Evolutionary conservation across 257 asterid species (phyloP).

Genomic region (Paraleonurus japonicus): DNA sequence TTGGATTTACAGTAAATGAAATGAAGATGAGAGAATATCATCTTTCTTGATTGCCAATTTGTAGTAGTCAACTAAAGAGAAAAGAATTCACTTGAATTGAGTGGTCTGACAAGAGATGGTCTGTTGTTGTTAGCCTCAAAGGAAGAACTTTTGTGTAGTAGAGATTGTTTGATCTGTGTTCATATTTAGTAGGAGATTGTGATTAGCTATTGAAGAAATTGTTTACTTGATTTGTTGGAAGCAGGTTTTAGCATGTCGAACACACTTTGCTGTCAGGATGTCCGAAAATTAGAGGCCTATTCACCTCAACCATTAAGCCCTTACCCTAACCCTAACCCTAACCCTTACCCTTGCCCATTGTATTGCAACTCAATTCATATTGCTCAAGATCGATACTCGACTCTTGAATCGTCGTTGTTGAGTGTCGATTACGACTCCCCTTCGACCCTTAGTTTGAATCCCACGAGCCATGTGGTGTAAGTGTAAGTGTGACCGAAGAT

Average conservation of each 20-base stretch:
- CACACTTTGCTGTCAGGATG: conserved; percentile 39
- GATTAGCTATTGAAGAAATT: no score
- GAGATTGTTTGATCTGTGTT: neutral
- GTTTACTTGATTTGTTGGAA: no score
- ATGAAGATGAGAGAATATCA: neutral
- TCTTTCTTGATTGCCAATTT: neutral
- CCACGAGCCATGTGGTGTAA: no score
- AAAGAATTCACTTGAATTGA: no score
- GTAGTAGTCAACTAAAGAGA: neutral
- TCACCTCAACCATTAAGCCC: conserved; percentile 45
- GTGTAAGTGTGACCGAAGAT: no score
- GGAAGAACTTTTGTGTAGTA: neutral
- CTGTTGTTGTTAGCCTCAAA: neutral
- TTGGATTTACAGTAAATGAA: neutral
- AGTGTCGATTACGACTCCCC: conserved; percentile 39
- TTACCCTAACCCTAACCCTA: no score
- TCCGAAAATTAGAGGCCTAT: conserved; percentile 46
- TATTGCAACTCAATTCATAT: conserved; percentile 38
- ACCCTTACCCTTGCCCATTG: conserved; percentile 29
- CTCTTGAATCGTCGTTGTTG: conserved; percentile 68
- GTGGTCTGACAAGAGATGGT: neutral
- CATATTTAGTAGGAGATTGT: no score
- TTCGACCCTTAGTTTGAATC: conserved; percentile 39
- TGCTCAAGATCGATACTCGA: conserved; percentile 45
- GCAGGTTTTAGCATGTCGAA: conserved; percentile 41